Conservation (phyloP, 169 alveolate species). For the Besnoitia besnoiti region DNA sequence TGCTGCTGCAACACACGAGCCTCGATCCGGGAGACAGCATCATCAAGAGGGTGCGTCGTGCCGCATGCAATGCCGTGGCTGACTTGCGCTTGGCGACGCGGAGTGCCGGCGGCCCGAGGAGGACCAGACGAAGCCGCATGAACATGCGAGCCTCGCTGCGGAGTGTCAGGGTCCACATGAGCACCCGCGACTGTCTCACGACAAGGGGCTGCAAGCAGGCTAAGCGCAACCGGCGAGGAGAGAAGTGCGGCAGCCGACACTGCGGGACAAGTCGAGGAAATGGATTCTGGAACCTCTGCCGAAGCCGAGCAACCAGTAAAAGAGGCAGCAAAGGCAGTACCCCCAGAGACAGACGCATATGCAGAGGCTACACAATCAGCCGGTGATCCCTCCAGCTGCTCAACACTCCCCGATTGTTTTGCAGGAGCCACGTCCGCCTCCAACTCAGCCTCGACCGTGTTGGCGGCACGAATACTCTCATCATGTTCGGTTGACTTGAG, state of each 20-base stretch:
- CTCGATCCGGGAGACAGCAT: neutral
- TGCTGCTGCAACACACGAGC: neutral
- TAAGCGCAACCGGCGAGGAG: constrained; percentile 24
- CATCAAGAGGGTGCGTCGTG: neutral
- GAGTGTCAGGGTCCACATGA: neutral
- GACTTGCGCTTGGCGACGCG: neutral
- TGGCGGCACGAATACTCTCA: neutral
- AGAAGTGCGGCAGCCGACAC: constrained; percentile 17
- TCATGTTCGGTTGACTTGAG: neutral
- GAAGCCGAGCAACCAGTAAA: neutral
- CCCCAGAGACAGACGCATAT: neutral
- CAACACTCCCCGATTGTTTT: neutral
- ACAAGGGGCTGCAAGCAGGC: constrained; percentile 11
- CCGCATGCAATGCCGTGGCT: neutral
- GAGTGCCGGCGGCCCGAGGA: neutral
- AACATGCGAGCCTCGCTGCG: neutral
- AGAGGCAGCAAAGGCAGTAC: neutral
- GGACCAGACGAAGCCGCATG: neutral
- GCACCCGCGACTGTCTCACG: neutral
- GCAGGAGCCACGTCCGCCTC: neutral
- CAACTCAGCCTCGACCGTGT: neutral
- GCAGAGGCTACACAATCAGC: neutral
- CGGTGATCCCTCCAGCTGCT: neutral
- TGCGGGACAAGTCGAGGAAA: neutral
- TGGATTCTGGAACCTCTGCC: too few species aligned